phyloP scores from a whole-genome alignment of 2,329 filamentous ascomycete species.

The Sarocladium brachiariae region DNA sequence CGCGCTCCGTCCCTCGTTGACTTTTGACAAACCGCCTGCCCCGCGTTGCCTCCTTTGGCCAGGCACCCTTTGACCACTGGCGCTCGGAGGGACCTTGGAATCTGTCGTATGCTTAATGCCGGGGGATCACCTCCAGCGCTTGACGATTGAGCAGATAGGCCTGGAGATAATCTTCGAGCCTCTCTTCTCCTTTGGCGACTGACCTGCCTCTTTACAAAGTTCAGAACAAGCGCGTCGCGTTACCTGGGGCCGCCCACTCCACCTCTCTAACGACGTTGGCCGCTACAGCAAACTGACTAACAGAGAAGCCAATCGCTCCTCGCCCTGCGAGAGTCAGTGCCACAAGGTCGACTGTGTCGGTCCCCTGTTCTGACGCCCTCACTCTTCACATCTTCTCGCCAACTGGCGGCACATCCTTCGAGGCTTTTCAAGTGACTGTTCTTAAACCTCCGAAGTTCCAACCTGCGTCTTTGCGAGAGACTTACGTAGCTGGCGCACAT shows the following conservation, averaged over 20 bases:
- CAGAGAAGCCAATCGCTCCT: conserved; percentile 7
- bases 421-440: neutral
- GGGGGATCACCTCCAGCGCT: neutral
- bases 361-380: neutral
- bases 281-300: conserved; percentile 8
- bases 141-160: no score
- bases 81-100: neutral
- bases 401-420: neutral
- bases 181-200: no score
- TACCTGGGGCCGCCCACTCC: conserved; percentile 7
- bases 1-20: neutral
- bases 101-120: neutral
- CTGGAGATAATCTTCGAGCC: no score
- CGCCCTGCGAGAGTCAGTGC: neutral
- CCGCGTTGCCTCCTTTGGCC: conserved; percentile 1
- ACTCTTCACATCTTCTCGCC: neutral
- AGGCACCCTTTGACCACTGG: no score
- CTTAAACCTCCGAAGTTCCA: neutral
- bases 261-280: conserved; percentile 3
- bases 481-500: neutral
- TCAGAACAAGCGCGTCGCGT: neutral
- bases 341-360: conserved; percentile 4
- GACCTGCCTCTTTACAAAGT: neutral
- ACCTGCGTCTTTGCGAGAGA: neutral
- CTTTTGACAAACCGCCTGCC: neutral